These are phyloP conservation scores for Dactylonectria macrodidyma DNA, from an alignment of 2,329 filamentous ascomycete species.

Conservation along the genomic window DNA sequence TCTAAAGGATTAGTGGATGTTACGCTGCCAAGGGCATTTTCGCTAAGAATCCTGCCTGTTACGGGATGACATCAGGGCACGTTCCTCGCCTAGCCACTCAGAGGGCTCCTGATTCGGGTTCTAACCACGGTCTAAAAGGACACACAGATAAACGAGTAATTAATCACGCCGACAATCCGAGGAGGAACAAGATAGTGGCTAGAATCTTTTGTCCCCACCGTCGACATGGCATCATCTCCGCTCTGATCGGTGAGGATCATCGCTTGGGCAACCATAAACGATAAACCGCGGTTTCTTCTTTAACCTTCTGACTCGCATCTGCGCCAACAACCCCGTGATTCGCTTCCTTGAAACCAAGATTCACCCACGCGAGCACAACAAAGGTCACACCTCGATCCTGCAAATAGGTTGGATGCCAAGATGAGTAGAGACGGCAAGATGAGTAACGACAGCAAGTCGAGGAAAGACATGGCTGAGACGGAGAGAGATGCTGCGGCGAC, in stretches of 20 bases:
- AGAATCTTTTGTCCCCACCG: background rate
- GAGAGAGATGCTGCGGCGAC: constrained; percentile 10
- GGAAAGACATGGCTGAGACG: constrained; percentile 1
- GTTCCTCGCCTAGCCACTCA: constrained; percentile 16
- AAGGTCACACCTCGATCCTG: background rate
- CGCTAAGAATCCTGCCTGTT: constrained; percentile 15
- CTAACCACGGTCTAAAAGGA: background rate
- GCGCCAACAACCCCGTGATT: too few species aligned
- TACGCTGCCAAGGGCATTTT: background rate
- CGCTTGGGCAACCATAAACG: too few species aligned
- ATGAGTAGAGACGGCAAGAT: background rate
- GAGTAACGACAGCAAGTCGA: background rate
- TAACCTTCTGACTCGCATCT: background rate
- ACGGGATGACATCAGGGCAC: constrained; percentile 14
- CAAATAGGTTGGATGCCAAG: background rate
- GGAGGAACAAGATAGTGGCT: too few species aligned
- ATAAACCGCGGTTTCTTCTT: background rate
- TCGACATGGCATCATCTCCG: background rate
- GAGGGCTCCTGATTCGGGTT: background rate
- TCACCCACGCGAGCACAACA: constrained; percentile 1
- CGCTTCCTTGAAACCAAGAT: background rate
- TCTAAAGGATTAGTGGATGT: background rate
- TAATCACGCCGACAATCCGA: background rate
- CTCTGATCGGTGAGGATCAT: background rate
- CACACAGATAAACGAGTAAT: background rate